Evolutionary conservation across 2,329 filamentous ascomycete species (phyloP).

Genomic region (Aplosporella prunicola): DNA sequence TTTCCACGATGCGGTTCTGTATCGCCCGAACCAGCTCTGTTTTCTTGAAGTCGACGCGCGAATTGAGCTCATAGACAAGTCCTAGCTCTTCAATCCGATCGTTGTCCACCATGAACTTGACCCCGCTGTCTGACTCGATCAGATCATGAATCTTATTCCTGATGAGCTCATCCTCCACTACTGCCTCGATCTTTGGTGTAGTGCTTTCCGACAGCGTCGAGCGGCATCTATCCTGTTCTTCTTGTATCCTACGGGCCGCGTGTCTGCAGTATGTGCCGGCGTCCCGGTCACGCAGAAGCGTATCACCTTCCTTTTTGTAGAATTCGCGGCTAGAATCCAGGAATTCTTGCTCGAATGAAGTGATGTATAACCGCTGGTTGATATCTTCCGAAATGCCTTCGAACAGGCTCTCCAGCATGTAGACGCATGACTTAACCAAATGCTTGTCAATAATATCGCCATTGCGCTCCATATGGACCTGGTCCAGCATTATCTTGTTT

Average conservation of each 20-base stretch:
- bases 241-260: conserved; percentile 61
- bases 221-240: conserved; percentile 74
- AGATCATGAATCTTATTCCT: conserved; percentile 68
- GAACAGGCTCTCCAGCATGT: conserved; percentile 85
- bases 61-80: conserved; percentile 72
- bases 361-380: conserved; percentile 71
- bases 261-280: conserved; percentile 73
- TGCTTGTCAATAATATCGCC: conserved; percentile 81
- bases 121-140: conserved; percentile 75
- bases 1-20: conserved; percentile 64
- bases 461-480: conserved; percentile 84
- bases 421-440: conserved; percentile 70
- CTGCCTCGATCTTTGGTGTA: conserved; percentile 59
- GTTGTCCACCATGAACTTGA: conserved; percentile 86
- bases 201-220: conserved; percentile 71
- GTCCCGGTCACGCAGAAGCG: conserved; percentile 66
- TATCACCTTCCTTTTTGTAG: conserved; percentile 66
- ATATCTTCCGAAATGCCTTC: conserved; percentile 71
- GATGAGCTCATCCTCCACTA: conserved; percentile 77
- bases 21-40: conserved; percentile 59
- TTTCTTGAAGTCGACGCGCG: conserved; percentile 68
- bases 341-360: conserved; percentile 71
- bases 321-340: conserved; percentile 61
- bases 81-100: conserved; percentile 68
- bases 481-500: conserved; percentile 74